Evolutionary conservation across 306 rosid species (phyloP).

Genomic region (Glycine soja): DNA sequence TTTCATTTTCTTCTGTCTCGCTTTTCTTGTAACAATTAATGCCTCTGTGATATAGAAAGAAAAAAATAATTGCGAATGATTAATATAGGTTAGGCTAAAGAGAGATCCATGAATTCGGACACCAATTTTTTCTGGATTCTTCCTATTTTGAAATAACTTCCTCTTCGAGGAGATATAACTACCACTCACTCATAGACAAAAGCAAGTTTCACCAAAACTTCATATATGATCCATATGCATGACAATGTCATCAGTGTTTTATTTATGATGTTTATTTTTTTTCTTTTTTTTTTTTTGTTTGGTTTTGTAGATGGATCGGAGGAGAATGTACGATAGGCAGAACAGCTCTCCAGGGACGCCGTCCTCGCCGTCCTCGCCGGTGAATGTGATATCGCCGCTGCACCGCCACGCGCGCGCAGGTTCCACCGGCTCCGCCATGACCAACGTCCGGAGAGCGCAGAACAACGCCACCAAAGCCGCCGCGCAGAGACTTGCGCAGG

Average conservation of each 20-base stretch:
- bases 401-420: slow-evolving; percentile 63
- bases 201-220: background rate
- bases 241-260: background rate
- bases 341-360: slow-evolving; percentile 62
- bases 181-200: background rate
- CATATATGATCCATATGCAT: background rate
- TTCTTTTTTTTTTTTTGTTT: too few species aligned
- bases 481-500: slow-evolving; percentile 93
- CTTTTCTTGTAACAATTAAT: background rate
- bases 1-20: background rate
- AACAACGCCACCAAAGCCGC: slow-evolving; percentile 83
- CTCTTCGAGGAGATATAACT: background rate
- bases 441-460: slow-evolving; percentile 64
- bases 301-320: slow-evolving; percentile 69
- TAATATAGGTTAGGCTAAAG: background rate
- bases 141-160: background rate
- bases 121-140: background rate
- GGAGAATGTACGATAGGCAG: slow-evolving; percentile 62
- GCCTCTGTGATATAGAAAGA: background rate
- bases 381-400: slow-evolving; percentile 37
- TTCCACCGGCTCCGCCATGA: slow-evolving; percentile 58
- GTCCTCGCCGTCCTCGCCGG: slow-evolving; percentile 67
- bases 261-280: too few species aligned
- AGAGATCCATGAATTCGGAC: background rate
- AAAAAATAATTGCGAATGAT: background rate